Conservation (phyloP, 805 yeast species). For the Myxozyma melibiosi region DNA sequence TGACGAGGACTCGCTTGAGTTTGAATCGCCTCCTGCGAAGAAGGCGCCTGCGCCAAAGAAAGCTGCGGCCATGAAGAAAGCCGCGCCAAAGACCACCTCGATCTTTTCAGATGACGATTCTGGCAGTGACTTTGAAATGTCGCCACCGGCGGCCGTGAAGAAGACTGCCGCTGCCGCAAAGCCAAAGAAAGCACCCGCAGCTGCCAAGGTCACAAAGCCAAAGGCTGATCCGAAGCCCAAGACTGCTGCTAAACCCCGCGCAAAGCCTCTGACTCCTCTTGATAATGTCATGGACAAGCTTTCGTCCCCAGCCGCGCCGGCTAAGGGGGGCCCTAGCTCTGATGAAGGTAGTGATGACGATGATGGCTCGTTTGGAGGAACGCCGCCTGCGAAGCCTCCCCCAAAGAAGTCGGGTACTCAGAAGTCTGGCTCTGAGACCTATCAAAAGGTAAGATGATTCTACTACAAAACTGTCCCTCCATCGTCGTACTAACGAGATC, state of each 20-base stretch:
- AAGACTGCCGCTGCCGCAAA: conserved; percentile 20
- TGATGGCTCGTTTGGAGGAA: conserved; percentile 13
- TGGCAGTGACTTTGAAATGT: conserved; percentile 4
- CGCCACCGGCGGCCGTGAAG: conserved; percentile 13
- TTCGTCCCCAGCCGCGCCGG: conserved; percentile 12
- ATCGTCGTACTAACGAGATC: neutral
- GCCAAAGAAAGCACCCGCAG: conserved; percentile 31
- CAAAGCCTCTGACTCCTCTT: conserved; percentile 14
- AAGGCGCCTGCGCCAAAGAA: neutral
- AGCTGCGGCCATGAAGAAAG: conserved; percentile 1
- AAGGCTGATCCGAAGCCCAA: conserved; percentile 14
- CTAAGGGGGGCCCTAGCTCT: conserved; percentile 3
- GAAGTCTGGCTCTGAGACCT: conserved; percentile 65
- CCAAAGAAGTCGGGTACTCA: conserved; percentile 16
- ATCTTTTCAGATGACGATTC: conserved; percentile 1
- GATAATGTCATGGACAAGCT: conserved; percentile 10
- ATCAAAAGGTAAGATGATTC: conserved; percentile 59
- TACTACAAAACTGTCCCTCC: neutral
- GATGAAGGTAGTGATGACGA: neutral
- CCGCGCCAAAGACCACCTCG: conserved; percentile 1
- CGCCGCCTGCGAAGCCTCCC: conserved; percentile 11
- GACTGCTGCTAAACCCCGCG: conserved; percentile 10
- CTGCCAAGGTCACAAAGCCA: conserved; percentile 10
- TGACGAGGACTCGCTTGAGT: conserved; percentile 1
- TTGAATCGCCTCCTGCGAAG: neutral